phyloP scores from a whole-genome alignment of 148 eudicot species.

The Polygonum aviculare region DNA sequence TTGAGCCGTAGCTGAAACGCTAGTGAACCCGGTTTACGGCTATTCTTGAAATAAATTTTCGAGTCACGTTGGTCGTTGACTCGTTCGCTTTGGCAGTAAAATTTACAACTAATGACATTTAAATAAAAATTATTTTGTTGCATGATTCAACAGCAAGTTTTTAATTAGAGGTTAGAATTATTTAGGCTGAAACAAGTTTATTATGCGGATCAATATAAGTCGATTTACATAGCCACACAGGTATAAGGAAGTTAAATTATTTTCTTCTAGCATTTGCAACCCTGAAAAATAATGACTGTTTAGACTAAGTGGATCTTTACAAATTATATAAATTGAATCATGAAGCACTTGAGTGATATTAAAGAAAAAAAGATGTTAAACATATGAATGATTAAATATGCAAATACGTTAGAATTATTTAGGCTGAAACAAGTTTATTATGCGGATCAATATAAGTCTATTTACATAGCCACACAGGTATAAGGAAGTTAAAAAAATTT shows the following conservation, averaged over 20 bases:
- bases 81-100: too few species aligned
- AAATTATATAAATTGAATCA: not conserved
- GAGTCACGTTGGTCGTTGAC: too few species aligned
- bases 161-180: not conserved
- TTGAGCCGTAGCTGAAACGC: too few species aligned
- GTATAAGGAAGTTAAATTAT: not conserved
- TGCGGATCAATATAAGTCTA: not conserved
- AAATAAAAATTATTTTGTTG: too few species aligned
- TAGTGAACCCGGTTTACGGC: too few species aligned
- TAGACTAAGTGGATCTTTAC: not conserved
- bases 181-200: not conserved
- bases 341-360: not conserved
- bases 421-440: not conserved
- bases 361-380: not conserved
- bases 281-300: constrained; percentile 47
- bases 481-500: not conserved
- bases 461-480: not conserved
- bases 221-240: not conserved
- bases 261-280: not conserved
- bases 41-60: too few species aligned
- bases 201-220: not conserved
- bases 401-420: not conserved
- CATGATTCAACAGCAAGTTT: too few species aligned
- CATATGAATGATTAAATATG: too few species aligned
- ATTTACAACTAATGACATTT: too few species aligned